phyloP scores from a whole-genome alignment of 768 basidiomycete genomes.

The Calvatia gigantea region DNA sequence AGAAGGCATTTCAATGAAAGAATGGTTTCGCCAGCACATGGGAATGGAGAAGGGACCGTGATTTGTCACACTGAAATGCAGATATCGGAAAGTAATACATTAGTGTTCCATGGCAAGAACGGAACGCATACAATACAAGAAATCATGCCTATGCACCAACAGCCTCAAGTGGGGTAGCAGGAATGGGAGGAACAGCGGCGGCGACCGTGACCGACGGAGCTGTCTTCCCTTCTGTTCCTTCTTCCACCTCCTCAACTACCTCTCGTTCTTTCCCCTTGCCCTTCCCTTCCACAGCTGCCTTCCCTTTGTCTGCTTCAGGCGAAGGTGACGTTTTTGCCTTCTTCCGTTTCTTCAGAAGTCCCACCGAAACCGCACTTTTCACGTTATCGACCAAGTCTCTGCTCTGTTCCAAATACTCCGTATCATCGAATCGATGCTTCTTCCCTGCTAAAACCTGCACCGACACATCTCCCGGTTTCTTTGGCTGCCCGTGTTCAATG shows the following conservation, averaged over 20 bases:
- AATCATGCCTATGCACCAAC: constrained; percentile 24
- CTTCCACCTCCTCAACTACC: neutral
- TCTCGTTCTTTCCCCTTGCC: constrained; percentile 13
- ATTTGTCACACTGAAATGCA: neutral
- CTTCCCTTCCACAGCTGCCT: constrained; percentile 13
- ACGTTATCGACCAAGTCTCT: constrained; percentile 88
- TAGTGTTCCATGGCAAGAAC: neutral
- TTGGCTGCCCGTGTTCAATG: constrained; percentile 38
- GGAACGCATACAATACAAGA: constrained; percentile 6
- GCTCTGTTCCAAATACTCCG: constrained; percentile 88
- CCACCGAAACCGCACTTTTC: constrained; percentile 84
- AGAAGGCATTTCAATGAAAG: constrained; percentile 11
- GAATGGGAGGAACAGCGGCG: constrained; percentile 9
- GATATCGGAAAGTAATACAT: neutral
- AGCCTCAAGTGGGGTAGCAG: constrained; percentile 22
- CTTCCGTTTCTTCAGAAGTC: constrained; percentile 21
- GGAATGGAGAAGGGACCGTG: constrained; percentile 14
- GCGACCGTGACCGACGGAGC: neutral
- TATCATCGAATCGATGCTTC: constrained; percentile 91
- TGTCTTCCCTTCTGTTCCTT: constrained; percentile 9
- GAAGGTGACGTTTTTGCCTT: constrained; percentile 27
- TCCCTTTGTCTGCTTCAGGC: constrained; percentile 15
- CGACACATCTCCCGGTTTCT: constrained; percentile 25
- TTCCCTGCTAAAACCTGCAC: constrained; percentile 56
- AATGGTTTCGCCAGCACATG: constrained; percentile 14